Evolutionary conservation across 1,139 yeast genomes (phyloP), one percentile per base, ranked within the genome.

Genomic region (Saccharomycopsis hybrid): DNA sequence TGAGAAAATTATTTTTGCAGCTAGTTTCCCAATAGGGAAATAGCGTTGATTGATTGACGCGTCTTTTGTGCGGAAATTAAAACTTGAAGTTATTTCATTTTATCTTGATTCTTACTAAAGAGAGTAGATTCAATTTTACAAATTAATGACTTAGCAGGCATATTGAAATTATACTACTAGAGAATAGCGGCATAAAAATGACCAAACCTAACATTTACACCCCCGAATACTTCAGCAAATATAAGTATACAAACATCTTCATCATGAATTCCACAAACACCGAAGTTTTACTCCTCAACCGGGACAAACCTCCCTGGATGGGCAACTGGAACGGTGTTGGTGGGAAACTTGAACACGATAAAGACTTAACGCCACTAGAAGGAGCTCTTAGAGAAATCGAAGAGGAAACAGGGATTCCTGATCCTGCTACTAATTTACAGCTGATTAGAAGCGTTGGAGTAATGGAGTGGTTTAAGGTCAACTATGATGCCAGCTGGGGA

Each of bases 271-370:
- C 35, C n/a, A 38, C 25, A 13, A 30, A 32, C 25, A 25, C 25
- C n/a, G 13, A 44, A 32, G 55, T 72, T 11, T 65, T 74, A 5
- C 61, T 74, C 5, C 60, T 74, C 32, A 74, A 74, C 51, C 60
- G 78, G 36, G 65, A 69, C 49, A 73, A 73, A 54, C 61, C 68
- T 24, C 78, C 78, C 1, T 73, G 77, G 75, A 73, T 72, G 77
- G 78, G 78, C 2, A 61, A 72, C 49, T 74, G 78, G 77, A 73
- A 73, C 55, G 78, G 78, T 1, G 73, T 74, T 11, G 78, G 78
- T 2, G 78, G 78, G 1, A 73, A 74, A 55, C 56, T 73, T 18
- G 73, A 72, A 30, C 50, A 56, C 0, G 61, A 55, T 7, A 77
- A 72, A 56, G 55, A 52, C 32, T 3, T 3, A 5, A 54, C 67